Percentiles rank a stretch among this genome's conserved stretches.
Conservation (phyloP, 441 rosid species). For the Populus hybrid region DNA sequence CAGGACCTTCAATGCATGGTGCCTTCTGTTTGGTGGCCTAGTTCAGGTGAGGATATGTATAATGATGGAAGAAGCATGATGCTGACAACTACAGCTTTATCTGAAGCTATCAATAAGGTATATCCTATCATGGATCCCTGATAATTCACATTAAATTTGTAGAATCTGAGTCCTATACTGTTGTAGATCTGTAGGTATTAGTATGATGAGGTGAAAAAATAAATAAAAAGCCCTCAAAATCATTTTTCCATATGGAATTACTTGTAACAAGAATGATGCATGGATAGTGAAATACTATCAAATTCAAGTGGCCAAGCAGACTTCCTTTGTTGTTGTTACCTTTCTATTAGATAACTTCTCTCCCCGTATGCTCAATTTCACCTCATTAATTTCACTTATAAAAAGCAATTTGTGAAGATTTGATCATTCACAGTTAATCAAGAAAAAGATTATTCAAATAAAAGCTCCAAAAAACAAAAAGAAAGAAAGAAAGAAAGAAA, state of each 20-base stretch:
- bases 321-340: not conserved
- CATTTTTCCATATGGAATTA: not conserved
- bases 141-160: not conserved
- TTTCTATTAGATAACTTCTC: not conserved
- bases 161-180: not conserved
- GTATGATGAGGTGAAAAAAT: not conserved
- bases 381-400: not conserved
- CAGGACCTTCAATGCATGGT: slow-evolving; percentile 83
- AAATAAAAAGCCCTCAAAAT: not conserved
- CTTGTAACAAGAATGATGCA: not conserved
- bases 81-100: slow-evolving; percentile 70
- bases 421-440: not conserved
- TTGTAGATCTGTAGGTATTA: not conserved
- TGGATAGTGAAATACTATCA: not conserved
- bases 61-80: slow-evolving; percentile 71
- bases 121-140: not conserved
- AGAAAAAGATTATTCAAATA: not conserved
- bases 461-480: too few species aligned
- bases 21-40: slow-evolving; percentile 99
- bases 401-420: not conserved
- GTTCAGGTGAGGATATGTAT: slow-evolving; percentile 80
- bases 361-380: not conserved
- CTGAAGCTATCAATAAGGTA: slow-evolving; percentile 85
- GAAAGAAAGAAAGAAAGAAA: not conserved
- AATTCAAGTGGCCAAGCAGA: not conserved